Percentiles rank a stretch among this genome's conserved stretches.
These are phyloP conservation scores for Yarrowia sp. DNA, from an alignment of 805 yeast species.

Conservation along the genomic window DNA sequence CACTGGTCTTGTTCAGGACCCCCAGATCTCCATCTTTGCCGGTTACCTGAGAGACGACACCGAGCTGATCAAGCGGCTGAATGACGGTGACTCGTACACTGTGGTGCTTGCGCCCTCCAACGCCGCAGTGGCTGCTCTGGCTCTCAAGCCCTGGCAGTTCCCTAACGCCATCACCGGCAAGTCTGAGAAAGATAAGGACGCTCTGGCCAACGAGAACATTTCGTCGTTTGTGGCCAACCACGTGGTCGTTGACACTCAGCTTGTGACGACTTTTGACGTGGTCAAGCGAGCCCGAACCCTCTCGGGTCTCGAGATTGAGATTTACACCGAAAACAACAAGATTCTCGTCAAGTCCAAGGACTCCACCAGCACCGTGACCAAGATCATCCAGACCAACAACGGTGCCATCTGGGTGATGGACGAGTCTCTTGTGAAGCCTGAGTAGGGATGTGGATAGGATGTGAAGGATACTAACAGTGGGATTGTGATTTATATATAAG, in stretches of 20 bases:
- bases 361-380: constrained; percentile 31
- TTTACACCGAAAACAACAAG: constrained; percentile 20
- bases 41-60: constrained; percentile 72
- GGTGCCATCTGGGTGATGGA: constrained; percentile 49
- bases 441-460: not conserved
- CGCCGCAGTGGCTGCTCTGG: constrained; percentile 59
- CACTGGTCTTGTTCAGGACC: constrained; percentile 52
- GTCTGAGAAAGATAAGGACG: constrained; percentile 57
- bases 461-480: constrained; percentile 10
- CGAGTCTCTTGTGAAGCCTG: constrained; percentile 40
- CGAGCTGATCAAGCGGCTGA: constrained; percentile 58
- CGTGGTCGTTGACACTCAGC: constrained; percentile 49
- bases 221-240: constrained; percentile 69
- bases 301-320: constrained; percentile 40
- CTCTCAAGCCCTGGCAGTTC: constrained; percentile 81
- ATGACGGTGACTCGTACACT: constrained; percentile 53
- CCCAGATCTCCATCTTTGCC: constrained; percentile 66
- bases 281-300: constrained; percentile 45
- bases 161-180: constrained; percentile 58
- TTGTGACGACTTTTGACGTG: constrained; percentile 13
- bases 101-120: constrained; percentile 78
- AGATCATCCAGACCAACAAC: constrained; percentile 41
- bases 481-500: constrained; percentile 5
- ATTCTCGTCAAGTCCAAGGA: constrained; percentile 40
- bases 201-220: constrained; percentile 59